Evolutionary conservation across 1,284 basidiomycete genomes (phyloP).

Genomic region (Bondarzewia mesenterica): DNA sequence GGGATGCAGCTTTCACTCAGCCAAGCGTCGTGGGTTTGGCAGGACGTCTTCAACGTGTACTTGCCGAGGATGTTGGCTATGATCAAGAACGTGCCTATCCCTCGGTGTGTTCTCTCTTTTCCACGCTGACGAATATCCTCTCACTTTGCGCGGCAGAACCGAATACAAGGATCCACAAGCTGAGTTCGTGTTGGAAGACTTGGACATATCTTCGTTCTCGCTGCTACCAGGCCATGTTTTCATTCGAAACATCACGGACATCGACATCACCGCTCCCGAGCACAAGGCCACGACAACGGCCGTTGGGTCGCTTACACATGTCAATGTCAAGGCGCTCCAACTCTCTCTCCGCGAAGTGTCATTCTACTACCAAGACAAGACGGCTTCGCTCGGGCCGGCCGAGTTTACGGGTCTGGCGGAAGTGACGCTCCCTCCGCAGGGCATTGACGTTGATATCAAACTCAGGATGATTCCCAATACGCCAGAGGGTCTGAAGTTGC

Average conservation of each 20-base stretch:
- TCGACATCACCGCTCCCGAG: conserved; percentile 49
- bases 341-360: conserved; percentile 54
- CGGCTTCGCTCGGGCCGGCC: conserved; percentile 37
- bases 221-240: conserved; percentile 63
- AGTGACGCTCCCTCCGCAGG: conserved; percentile 53
- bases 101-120: conserved; percentile 35
- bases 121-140: neutral
- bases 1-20: conserved; percentile 45
- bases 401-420: conserved; percentile 54
- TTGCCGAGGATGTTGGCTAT: conserved; percentile 39
- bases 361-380: conserved; percentile 63
- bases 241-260: conserved; percentile 64
- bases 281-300: conserved; percentile 29
- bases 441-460: conserved; percentile 58
- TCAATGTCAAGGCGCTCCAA: conserved; percentile 55
- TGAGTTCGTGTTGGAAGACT: conserved; percentile 65
- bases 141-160: conserved; percentile 33
- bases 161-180: conserved; percentile 58
- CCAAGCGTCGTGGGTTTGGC: conserved; percentile 62
- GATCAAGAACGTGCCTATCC: conserved; percentile 53
- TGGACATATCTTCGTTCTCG: conserved; percentile 55
- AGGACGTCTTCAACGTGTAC: conserved; percentile 62
- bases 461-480: conserved; percentile 51
- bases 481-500: conserved; percentile 28
- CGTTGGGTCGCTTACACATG: conserved; percentile 53